Evolutionary conservation across 495 filamentous ascomycete species (phyloP).

Genomic region (Aspergillus indologenus): DNA sequence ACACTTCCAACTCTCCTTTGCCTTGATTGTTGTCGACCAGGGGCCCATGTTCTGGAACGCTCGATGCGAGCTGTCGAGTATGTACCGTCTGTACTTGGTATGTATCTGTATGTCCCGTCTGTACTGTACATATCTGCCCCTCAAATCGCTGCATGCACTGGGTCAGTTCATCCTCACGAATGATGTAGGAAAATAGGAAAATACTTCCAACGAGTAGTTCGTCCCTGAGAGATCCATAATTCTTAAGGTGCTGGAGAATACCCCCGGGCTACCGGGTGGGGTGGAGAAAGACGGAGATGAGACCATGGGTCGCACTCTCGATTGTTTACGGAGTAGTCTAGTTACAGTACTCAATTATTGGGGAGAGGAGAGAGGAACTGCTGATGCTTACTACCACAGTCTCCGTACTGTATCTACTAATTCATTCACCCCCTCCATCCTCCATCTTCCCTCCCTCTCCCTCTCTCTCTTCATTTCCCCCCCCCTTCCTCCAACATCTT

Average conservation of each 20-base stretch:
- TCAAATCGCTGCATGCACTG: not conserved
- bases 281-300: not conserved
- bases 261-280: not conserved
- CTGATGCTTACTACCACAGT: too few relatives aligned
- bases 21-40: not conserved
- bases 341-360: too few relatives aligned
- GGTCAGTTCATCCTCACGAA: too few relatives aligned
- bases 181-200: not conserved
- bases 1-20: not conserved
- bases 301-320: not conserved
- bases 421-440: not conserved
- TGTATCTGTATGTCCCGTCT: not conserved
- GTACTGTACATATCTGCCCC: not conserved
- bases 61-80: not conserved
- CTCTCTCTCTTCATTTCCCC: not conserved
- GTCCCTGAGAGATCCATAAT: not conserved
- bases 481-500: not conserved
- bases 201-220: not conserved
- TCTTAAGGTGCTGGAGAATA: not conserved
- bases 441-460: too few relatives aligned
- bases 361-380: too few relatives aligned
- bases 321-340: not conserved
- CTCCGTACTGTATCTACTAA: not conserved
- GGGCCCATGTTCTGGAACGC: not conserved
- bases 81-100: too few relatives aligned